Base-by-base conservation (phyloP, 2,329 filamentous ascomycete genomes). In the Hymenoscyphus repandus region DNA sequence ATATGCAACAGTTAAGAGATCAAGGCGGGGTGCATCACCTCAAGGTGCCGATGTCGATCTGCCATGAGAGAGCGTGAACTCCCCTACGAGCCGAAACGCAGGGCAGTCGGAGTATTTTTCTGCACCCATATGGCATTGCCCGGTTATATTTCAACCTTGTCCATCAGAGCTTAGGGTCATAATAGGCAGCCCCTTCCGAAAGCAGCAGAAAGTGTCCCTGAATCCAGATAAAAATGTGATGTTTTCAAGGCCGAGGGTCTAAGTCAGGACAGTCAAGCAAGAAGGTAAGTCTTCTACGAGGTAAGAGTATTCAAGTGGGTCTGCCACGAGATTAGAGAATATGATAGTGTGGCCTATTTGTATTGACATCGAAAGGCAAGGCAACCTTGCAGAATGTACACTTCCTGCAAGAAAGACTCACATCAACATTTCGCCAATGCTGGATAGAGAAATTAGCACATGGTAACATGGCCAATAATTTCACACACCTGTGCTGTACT, bases 1-100 rank as follows among this genome's bases (percentile, higher is more conserved):
- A 52, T 52, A 52, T 52, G 33, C 42, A 32, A 39, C 39, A 17
- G 38, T 34, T 20, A 45, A 27, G 27, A 42, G 40, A 36, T 31
- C 32, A 33, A 44, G 44, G 41, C 33, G 49, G 49, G 45, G 39
- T 47, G 45, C 39, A 37, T 51, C 32, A 27, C 9, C 34, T 43
- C 32, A 47, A 44, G 37, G 13, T 42, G 44, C 45, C 45, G 33
- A 33, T 15, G 44, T 39, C 45, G 40, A 47, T 44, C 33, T 47
- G 39, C 40, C 27, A 33, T 22, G 32, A 18, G 17, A 30, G 10
- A 50, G n/a, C 7, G 17, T n/a, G n/a, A 39, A 39, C 2, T 12
- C 32, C 17, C 20, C 36, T 38, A 41, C 22, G 17, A 37, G 12
- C 27, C 30, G 47, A 49, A 13, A 42, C 43, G 18, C 30, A 41